A percentile compares a stretch with the other conserved stretches of the same genome.
phyloP scores from a whole-genome alignment of 192 early-diverging fungal genomes.

The Rhizophagus prolifer region DNA sequence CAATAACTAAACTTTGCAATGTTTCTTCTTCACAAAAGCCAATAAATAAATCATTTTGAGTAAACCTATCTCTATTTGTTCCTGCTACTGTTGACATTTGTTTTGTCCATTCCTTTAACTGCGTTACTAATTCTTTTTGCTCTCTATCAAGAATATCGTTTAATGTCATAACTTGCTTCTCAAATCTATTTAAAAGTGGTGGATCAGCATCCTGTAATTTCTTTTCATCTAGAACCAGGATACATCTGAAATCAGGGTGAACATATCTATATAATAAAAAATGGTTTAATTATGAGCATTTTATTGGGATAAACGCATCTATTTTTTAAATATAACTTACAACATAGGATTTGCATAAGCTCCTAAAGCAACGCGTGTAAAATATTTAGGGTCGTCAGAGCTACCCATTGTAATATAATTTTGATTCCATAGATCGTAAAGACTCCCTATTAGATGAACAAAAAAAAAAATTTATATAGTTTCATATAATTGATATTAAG shows the following conservation, averaged over 20 bases:
- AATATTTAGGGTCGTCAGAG: constrained; percentile 27
- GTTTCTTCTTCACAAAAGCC: constrained; percentile 31
- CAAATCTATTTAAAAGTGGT: constrained; percentile 30
- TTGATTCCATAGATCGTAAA: constrained; percentile 35
- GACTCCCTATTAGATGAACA: constrained; percentile 11
- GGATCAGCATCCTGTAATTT: constrained; percentile 24
- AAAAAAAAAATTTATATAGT: not conserved
- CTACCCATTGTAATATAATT: constrained; percentile 30
- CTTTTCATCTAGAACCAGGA: constrained; percentile 31
- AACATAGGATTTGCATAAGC: constrained; percentile 33
- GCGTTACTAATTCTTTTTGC: not conserved
- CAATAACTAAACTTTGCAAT: constrained; percentile 28
- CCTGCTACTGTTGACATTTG: not conserved
- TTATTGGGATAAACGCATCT: not conserved
- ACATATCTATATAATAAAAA: constrained; percentile 17
- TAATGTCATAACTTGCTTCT: constrained; percentile 26
- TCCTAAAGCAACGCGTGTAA: constrained; percentile 27
- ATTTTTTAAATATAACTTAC: not conserved
- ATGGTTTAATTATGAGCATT: not conserved
- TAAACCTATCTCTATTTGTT: not conserved
- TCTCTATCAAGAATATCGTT: constrained; percentile 8
- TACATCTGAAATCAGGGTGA: constrained; percentile 22
- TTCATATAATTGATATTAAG: not conserved
- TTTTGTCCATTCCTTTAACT: not conserved
- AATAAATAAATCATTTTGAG: constrained; percentile 24